These are phyloP conservation scores for Trichoderma hamatum DNA, from an alignment of 2,329 filamentous ascomycete species.

Conservation along the genomic window DNA sequence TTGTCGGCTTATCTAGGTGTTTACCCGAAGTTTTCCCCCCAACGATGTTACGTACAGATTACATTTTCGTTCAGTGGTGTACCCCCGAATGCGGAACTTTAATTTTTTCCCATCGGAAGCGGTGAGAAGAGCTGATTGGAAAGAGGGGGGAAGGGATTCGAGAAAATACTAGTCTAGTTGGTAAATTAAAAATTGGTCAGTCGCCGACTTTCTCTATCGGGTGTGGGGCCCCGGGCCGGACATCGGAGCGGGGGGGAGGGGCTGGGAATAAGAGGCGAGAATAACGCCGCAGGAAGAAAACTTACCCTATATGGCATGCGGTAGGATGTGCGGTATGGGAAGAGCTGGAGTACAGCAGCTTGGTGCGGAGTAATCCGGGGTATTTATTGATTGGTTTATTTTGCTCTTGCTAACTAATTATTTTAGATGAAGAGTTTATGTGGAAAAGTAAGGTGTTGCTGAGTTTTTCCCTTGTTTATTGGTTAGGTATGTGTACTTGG, in stretches of 20 bases:
- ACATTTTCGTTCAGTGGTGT: not conserved
- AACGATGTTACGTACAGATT: not conserved
- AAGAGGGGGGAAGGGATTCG: not conserved
- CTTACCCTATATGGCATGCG: constrained; percentile 5
- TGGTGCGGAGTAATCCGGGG: not conserved
- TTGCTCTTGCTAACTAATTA: not conserved
- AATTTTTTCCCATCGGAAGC: not conserved
- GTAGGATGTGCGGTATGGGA: not conserved
- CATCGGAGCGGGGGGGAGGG: constrained; percentile 18
- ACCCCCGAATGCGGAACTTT: not conserved
- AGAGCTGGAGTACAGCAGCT: not conserved
- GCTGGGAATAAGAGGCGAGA: not conserved
- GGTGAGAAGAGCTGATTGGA: not conserved
- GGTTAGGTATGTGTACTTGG: not conserved
- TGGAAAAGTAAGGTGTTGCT: not conserved
- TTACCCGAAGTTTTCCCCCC: not conserved
- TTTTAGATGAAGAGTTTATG: not conserved
- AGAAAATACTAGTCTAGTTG: not conserved
- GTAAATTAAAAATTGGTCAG: not conserved
- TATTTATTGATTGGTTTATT: not conserved
- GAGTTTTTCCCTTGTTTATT: not conserved
- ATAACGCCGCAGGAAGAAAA: not conserved
- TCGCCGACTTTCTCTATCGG: constrained; percentile 4
- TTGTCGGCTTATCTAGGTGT: not conserved
- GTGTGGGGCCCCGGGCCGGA: constrained; percentile 11